Conservation (phyloP, 2,329 filamentous ascomycete genomes). For the Thelonectria olida region DNA sequence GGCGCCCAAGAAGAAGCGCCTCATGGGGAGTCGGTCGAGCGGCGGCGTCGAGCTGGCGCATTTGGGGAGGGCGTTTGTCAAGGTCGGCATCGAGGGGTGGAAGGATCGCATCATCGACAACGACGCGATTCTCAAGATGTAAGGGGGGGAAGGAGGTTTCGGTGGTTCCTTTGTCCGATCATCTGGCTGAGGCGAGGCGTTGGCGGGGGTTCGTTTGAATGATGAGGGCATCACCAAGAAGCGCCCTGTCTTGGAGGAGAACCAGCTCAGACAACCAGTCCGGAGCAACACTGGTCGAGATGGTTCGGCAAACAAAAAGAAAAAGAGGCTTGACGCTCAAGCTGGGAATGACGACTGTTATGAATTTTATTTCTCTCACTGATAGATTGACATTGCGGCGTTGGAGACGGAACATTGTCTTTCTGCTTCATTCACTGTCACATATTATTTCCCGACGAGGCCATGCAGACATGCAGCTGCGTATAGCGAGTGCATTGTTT, state of each 20-base stretch:
- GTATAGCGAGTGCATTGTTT: no score
- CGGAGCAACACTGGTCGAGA: no score
- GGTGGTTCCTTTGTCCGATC: no score
- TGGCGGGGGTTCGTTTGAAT: no score
- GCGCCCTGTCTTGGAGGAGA: no score
- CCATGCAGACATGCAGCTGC: no score
- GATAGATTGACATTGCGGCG: slow-evolving; percentile 14
- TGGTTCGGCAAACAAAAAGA: no score
- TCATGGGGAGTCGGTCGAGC: slow-evolving; percentile 41
- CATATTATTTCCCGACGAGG: background rate
- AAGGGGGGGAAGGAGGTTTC: no score
- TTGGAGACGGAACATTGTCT: slow-evolving; percentile 9
- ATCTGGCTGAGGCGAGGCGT: no score
- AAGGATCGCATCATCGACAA: slow-evolving; percentile 48
- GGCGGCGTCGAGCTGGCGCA: slow-evolving; percentile 47
- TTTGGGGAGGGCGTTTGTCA: slow-evolving; percentile 48
- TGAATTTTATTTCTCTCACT: background rate
- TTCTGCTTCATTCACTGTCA: background rate
- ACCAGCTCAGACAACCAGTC: no score
- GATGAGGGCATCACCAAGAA: no score
- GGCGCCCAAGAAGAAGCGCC: slow-evolving; percentile 39
- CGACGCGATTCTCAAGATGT: slow-evolving; percentile 44
- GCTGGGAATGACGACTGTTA: slow-evolving; percentile 16
- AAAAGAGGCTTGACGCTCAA: background rate
- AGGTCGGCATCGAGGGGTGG: slow-evolving; percentile 48